These are phyloP conservation scores for Pleodorina starrii DNA, from an alignment of 139 green algal species.

Conservation along the genomic window DNA sequence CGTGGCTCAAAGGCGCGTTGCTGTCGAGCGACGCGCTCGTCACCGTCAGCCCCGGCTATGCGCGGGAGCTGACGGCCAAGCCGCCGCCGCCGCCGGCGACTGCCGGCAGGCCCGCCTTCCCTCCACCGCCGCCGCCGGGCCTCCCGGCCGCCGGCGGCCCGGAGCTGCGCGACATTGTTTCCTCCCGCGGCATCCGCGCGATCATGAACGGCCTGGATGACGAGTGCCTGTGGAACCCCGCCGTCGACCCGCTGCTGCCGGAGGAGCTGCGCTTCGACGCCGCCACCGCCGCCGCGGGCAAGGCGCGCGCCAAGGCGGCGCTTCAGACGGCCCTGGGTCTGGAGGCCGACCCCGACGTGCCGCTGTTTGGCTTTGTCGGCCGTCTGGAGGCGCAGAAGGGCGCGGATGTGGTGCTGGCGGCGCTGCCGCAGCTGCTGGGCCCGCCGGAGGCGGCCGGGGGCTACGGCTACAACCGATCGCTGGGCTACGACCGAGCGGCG, in stretches of 20 bases:
- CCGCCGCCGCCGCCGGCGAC: no score
- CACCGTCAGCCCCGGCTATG: slow-evolving; percentile 88
- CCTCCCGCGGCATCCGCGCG: slow-evolving; percentile 38
- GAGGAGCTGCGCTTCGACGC: slow-evolving; percentile 61
- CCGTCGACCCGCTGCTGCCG: slow-evolving; percentile 73
- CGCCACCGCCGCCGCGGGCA: slow-evolving; percentile 56
- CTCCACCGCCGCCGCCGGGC: no score
- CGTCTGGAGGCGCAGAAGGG: slow-evolving; percentile 90
- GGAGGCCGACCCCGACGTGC: slow-evolving; percentile 51
- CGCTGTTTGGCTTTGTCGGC: slow-evolving; percentile 85
- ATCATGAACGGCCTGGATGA: slow-evolving; percentile 88
- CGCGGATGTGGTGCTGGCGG: slow-evolving; percentile 84
- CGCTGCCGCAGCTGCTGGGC: slow-evolving; percentile 72
- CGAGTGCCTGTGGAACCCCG: slow-evolving; percentile 75
- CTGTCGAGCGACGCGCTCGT: slow-evolving; percentile 68
- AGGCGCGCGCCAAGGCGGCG: slow-evolving; percentile 75
- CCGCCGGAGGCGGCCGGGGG: neutral
- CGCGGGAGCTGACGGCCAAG: slow-evolving; percentile 67
- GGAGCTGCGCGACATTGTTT: slow-evolving; percentile 1
- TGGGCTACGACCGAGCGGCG: neutral
- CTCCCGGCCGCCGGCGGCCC: no score
- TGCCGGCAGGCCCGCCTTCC: no score
- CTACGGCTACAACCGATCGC: neutral
- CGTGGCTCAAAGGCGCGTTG: slow-evolving; percentile 83
- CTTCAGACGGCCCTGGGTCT: slow-evolving; percentile 81